These are phyloP conservation scores for Pseudopyricularia cyperi DNA, from an alignment of 2,329 filamentous ascomycete species.

Conservation along the genomic window DNA sequence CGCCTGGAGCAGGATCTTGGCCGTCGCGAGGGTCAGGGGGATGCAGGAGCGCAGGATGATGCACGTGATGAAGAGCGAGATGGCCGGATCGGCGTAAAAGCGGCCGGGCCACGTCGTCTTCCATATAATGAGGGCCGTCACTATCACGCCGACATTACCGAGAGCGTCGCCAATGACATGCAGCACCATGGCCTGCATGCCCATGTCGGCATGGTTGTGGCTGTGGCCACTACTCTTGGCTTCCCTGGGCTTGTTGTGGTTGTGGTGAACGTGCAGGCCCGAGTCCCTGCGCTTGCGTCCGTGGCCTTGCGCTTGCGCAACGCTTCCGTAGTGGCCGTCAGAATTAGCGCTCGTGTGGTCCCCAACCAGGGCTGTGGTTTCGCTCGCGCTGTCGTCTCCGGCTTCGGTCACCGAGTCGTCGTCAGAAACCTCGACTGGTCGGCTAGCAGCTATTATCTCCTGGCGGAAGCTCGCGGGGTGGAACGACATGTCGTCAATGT, in stretches of 20 bases:
- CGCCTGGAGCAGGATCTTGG: conserved; percentile 84
- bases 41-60: conserved; percentile 63
- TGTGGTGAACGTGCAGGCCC: conserved; percentile 52
- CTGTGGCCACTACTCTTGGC: conserved; percentile 54
- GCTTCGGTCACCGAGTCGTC: conserved; percentile 26
- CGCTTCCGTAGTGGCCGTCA: background rate
- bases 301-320: background rate
- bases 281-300: conserved; percentile 31
- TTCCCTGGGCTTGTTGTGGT: conserved; percentile 68
- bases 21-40: conserved; percentile 65
- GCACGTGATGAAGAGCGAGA: conserved; percentile 86
- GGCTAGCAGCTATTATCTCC: conserved; percentile 79
- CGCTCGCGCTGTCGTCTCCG: conserved; percentile 9
- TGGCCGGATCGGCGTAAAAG: conserved; percentile 79
- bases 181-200: conserved; percentile 78
- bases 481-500: conserved; percentile 64
- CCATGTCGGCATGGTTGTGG: conserved; percentile 78
- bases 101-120: conserved; percentile 69
- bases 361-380: conserved; percentile 24
- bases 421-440: conserved; percentile 38
- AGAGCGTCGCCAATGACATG: conserved; percentile 73
- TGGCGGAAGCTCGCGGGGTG: conserved; percentile 85
- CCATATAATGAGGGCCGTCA: conserved; percentile 81
- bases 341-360: background rate
- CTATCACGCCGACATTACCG: conserved; percentile 77